Evolutionary conservation across 805 yeast species (phyloP).

Genomic region (Ogataea corticis): DNA sequence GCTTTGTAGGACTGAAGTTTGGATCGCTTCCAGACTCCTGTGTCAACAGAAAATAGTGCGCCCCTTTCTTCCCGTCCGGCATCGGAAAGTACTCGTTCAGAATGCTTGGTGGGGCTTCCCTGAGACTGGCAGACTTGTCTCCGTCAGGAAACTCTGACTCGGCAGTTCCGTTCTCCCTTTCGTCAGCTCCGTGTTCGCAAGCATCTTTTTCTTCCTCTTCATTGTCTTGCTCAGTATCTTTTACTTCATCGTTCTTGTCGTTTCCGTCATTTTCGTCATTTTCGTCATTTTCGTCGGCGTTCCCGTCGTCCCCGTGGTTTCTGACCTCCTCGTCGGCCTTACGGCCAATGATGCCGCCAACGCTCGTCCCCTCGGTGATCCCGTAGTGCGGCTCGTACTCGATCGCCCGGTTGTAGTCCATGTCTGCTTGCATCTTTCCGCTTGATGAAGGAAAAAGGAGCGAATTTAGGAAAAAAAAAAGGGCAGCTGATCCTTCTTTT

Average conservation of each 20-base stretch:
- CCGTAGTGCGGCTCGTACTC: not conserved
- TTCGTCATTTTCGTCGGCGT: not conserved
- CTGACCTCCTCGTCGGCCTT: not conserved
- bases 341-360: too few species aligned
- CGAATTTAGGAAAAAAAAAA: not conserved
- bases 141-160: not conserved
- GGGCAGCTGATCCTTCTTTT: not conserved
- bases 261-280: not conserved
- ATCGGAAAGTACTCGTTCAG: constrained; percentile 10
- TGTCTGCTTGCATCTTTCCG: not conserved
- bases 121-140: not conserved
- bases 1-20: constrained; percentile 14
- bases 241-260: not conserved
- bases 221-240: too few species aligned
- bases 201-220: too few species aligned
- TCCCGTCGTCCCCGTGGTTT: not conserved
- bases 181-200: too few species aligned
- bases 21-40: constrained; percentile 11
- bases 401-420: not conserved
- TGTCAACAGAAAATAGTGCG: constrained; percentile 8
- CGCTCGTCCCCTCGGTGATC: too few species aligned
- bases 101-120: constrained; percentile 3
- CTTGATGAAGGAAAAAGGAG: constrained; percentile 6
- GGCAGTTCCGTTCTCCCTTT: too few species aligned
- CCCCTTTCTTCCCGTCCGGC: constrained; percentile 13